Conservation (phyloP, 768 basidiomycete species). For the Ramaria sp. region DNA sequence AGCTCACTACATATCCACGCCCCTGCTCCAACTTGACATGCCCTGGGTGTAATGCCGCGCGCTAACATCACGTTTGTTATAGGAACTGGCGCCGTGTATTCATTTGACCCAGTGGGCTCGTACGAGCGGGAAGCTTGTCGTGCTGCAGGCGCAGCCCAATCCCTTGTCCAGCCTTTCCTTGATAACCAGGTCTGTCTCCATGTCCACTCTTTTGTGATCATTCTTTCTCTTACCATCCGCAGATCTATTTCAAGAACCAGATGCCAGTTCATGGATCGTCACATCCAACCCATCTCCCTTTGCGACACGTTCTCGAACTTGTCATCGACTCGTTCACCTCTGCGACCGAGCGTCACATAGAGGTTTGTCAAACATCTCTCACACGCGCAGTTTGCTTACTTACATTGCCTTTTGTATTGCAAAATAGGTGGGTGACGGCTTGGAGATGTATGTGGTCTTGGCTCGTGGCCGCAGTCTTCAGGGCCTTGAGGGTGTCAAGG, state of each 20-base stretch:
- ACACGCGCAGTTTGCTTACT: not conserved
- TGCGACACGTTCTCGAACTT: constrained; percentile 69
- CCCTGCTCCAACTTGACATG: not conserved
- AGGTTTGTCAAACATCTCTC: constrained; percentile 39
- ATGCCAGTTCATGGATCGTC: constrained; percentile 56
- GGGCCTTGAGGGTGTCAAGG: constrained; percentile 43
- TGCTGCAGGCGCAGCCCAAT: constrained; percentile 91
- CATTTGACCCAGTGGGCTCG: constrained; percentile 98
- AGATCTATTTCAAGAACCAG: constrained; percentile 99
- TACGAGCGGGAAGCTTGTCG: constrained; percentile 97
- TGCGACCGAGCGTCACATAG: constrained; percentile 97
- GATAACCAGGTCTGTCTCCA: constrained; percentile 80
- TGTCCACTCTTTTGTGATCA: too few species aligned
- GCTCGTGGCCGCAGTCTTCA: constrained; percentile 54
- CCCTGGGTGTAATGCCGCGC: not conserved
- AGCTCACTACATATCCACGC: not conserved
- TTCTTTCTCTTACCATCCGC: constrained; percentile 7
- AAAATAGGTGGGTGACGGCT: constrained; percentile 80
- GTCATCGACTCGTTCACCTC: constrained; percentile 95
- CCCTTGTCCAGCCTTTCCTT: constrained; percentile 92
- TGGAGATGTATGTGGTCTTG: constrained; percentile 85
- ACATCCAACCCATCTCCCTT: constrained; percentile 74
- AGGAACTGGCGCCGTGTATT: constrained; percentile 97
- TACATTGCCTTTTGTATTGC: not conserved
- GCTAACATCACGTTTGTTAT: constrained; percentile 5